phyloP scores from a whole-genome alignment of 768 basidiomycete species.

The Lentinula lateritia region DNA sequence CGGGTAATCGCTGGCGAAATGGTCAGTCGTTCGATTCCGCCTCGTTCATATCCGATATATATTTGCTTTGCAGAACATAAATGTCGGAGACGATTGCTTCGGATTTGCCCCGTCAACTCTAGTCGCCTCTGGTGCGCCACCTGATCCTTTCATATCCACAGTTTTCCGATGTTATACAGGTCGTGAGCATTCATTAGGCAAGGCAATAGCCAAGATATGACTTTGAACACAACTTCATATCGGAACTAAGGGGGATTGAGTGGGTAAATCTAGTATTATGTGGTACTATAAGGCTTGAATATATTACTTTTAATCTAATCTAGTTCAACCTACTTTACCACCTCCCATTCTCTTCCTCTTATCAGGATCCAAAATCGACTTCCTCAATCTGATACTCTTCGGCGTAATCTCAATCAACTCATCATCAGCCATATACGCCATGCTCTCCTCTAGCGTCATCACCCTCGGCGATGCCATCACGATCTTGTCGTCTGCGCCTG shows the following conservation, averaged over 20 bases:
- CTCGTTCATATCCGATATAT: slow-evolving; percentile 5
- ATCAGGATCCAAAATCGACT: slow-evolving; percentile 31
- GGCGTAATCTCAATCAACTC: slow-evolving; percentile 46
- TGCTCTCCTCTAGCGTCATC: slow-evolving; percentile 40
- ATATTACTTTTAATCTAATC: not conserved
- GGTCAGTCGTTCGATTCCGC: slow-evolving; percentile 33
- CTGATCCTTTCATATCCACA: not conserved
- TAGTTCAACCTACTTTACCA: slow-evolving; percentile 11
- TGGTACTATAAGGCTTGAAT: not conserved
- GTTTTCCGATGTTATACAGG: slow-evolving; percentile 20
- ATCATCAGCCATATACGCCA: slow-evolving; percentile 46
- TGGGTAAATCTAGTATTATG: slow-evolving; percentile 30
- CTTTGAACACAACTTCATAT: not conserved
- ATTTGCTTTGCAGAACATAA: slow-evolving; percentile 44
- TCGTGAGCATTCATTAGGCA: slow-evolving; percentile 56
- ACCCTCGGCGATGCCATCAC: slow-evolving; percentile 36
- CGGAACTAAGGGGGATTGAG: not conserved
- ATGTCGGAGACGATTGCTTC: slow-evolving; percentile 62
- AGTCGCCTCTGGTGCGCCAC: slow-evolving; percentile 54
- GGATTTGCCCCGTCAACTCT: slow-evolving; percentile 85
- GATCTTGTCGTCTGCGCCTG: slow-evolving; percentile 44
- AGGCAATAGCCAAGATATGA: slow-evolving; percentile 30
- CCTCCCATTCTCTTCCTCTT: slow-evolving; percentile 22
- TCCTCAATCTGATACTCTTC: slow-evolving; percentile 33
- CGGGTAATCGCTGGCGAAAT: slow-evolving; percentile 82